A percentile compares a stretch with the other conserved stretches of the same genome.
phyloP scores from a whole-genome alignment of 306 rosid genomes.

The Castanea mollissima region DNA sequence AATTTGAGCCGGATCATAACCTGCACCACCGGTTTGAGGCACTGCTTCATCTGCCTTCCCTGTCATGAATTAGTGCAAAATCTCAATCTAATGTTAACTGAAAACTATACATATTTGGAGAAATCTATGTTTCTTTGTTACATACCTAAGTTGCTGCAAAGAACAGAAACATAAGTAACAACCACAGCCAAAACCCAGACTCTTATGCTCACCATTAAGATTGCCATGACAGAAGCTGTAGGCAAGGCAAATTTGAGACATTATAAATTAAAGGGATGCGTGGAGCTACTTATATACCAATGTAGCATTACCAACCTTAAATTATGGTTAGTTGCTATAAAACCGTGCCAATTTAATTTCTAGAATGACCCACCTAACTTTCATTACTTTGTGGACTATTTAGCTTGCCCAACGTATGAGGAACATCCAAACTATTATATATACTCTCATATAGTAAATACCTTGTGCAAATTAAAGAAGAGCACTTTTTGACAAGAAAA shows the following conservation, averaged over 20 bases:
- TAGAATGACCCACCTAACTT: slow-evolving; percentile 31
- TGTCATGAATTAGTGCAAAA: slow-evolving; percentile 12
- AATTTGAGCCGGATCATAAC: slow-evolving; percentile 58
- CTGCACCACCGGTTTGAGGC: slow-evolving; percentile 12
- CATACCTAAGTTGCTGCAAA: slow-evolving; percentile 43
- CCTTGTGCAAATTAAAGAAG: neutral
- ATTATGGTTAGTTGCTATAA: slow-evolving; percentile 20
- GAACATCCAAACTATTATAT: neutral
- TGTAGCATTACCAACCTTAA: slow-evolving; percentile 1
- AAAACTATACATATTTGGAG: neutral
- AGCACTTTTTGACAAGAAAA: neutral
- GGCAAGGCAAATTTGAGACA: neutral
- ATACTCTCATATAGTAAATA: neutral
- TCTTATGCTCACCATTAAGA: slow-evolving; percentile 4
- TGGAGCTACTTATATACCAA: slow-evolving; percentile 23
- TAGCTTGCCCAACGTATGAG: neutral
- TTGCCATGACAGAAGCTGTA: slow-evolving; percentile 44
- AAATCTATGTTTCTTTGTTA: neutral
- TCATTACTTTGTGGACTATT: neutral
- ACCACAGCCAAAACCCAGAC: slow-evolving; percentile 38
- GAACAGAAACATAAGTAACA: slow-evolving; percentile 32
- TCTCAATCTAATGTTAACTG: neutral
- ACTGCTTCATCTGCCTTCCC: slow-evolving; percentile 46
- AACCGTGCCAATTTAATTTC: slow-evolving; percentile 19
- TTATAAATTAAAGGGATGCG: neutral